Evolutionary conservation across 1,284 basidiomycete genomes (phyloP).

Genomic region (Rhodotorula sp.): DNA sequence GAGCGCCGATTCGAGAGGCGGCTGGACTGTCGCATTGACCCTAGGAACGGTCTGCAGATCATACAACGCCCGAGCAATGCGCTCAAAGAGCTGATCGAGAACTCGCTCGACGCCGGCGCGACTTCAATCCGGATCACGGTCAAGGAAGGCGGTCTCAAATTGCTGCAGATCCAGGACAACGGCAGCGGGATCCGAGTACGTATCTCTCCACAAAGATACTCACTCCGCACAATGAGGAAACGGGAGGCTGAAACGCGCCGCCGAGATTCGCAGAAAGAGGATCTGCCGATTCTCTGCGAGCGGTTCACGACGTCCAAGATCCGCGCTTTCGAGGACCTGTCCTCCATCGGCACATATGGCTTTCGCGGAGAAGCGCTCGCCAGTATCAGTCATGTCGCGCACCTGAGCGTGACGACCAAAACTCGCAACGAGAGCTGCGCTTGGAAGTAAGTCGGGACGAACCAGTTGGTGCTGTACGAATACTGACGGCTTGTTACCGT

Average conservation of each 20-base stretch:
- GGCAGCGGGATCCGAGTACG: constrained; percentile 86
- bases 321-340: constrained; percentile 79
- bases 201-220: not conserved
- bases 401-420: constrained; percentile 85
- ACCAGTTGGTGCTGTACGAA: not conserved
- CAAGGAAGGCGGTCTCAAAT: constrained; percentile 94
- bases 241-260: not conserved
- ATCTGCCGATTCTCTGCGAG: constrained; percentile 88
- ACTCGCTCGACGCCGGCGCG: constrained; percentile 87
- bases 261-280: constrained; percentile 58
- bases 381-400: constrained; percentile 92
- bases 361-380: constrained; percentile 97
- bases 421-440: constrained; percentile 73
- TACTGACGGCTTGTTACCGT: not conserved
- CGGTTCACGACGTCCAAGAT: constrained; percentile 96
- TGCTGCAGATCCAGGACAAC: constrained; percentile 95
- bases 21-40: not conserved
- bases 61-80: constrained; percentile 95
- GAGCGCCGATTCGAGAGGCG: no score
- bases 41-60: constrained; percentile 61
- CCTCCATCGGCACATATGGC: constrained; percentile 85
- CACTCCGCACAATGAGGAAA: fast-evolving
- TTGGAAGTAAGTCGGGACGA: constrained; percentile 69
- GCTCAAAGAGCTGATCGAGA: constrained; percentile 94
- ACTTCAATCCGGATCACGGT: constrained; percentile 83